phyloP scores from a whole-genome alignment of 495 filamentous ascomycete species.

The Polyplosphaeria fusca region DNA sequence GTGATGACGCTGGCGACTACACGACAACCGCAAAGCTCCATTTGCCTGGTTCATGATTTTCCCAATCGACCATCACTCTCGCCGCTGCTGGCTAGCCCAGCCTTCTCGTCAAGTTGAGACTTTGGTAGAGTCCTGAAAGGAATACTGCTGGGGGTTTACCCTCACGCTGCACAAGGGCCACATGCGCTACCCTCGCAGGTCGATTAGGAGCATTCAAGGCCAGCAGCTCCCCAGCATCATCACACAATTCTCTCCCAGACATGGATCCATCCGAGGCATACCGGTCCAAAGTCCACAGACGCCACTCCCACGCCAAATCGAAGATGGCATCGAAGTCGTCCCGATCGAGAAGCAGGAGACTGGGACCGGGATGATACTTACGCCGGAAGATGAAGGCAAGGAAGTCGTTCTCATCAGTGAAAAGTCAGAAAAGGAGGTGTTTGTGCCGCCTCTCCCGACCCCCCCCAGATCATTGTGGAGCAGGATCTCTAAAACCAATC shows the following conservation, averaged over 20 bases:
- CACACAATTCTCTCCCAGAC: slow-evolving; percentile 1
- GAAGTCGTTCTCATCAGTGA: neutral
- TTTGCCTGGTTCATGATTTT: no score
- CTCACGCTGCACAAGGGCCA: neutral
- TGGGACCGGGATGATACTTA: slow-evolving; percentile 3
- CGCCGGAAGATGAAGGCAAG: slow-evolving; percentile 9
- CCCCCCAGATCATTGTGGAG: slow-evolving; percentile 3
- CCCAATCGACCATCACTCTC: no score
- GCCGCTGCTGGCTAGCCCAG: no score
- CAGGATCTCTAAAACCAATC: slow-evolving; percentile 1
- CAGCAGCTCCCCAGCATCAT: slow-evolving; percentile 12
- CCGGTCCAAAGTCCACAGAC: no score
- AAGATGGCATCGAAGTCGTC: slow-evolving; percentile 19
- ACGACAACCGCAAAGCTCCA: no score
- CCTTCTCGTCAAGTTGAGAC: no score
- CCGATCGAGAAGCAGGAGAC: slow-evolving; percentile 15
- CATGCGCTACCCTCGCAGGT: slow-evolving; percentile 18
- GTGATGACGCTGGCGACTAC: no score
- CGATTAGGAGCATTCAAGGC: slow-evolving; percentile 6
- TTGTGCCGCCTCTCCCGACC: neutral
- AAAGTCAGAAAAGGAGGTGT: slow-evolving; percentile 3
- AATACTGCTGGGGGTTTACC: no score
- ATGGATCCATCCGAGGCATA: no score
- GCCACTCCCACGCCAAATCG: neutral
- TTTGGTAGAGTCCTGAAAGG: no score